Evolutionary conservation across 768 basidiomycete genomes (phyloP).

Genomic region (Lactifluus pinguis): DNA sequence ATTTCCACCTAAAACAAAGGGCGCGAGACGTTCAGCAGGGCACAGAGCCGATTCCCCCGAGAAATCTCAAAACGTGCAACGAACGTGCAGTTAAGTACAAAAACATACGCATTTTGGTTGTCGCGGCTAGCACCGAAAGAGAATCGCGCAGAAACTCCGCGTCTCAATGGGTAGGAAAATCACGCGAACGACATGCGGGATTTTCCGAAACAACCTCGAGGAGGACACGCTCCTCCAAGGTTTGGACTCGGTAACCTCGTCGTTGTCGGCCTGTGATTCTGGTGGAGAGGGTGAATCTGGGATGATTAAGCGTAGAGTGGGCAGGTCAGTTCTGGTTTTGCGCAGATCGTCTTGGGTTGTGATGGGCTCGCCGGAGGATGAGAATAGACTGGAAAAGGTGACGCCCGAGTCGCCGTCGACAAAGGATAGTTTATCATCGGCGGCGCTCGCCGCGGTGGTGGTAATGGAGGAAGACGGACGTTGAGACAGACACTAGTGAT

Average conservation of each 20-base stretch:
- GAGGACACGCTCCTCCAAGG: no score
- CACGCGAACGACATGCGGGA: no score
- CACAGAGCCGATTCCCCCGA: no score
- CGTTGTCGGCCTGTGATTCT: neutral
- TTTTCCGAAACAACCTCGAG: no score
- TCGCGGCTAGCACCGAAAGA: no score
- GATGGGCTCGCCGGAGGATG: neutral
- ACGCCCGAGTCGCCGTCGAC: slow-evolving; percentile 7
- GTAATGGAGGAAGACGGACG: neutral
- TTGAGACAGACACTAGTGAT: neutral
- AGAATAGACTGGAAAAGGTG: neutral
- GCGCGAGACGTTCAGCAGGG: no score
- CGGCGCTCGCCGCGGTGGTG: neutral
- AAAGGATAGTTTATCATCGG: neutral
- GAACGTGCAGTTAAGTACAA: no score
- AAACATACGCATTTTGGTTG: no score
- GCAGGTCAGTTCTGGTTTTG: neutral
- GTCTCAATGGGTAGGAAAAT: no score
- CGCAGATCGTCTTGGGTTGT: neutral
- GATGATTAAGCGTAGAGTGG: neutral
- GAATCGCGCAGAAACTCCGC: no score
- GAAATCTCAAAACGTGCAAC: no score
- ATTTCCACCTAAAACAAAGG: no score
- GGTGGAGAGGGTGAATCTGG: neutral
- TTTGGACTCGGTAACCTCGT: neutral